phyloP scores from a whole-genome alignment of 2,329 filamentous ascomycete genomes.

The Diplodia intermedia region DNA sequence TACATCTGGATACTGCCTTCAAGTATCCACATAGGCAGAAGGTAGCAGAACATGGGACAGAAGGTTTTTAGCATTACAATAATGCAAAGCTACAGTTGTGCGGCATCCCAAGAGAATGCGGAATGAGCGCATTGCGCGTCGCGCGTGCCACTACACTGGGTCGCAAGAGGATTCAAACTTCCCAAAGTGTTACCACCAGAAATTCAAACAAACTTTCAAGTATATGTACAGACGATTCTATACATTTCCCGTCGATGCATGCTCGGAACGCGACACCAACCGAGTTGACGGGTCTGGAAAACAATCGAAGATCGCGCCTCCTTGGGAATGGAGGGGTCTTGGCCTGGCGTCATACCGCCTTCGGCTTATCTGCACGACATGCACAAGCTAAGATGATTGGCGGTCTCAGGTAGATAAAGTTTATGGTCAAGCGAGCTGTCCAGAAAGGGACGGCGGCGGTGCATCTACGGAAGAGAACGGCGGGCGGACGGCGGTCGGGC shows the following conservation, averaged over 20 bases:
- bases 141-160: not conserved
- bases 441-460: not conserved
- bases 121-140: not conserved
- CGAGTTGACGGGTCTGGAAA: too few relatives aligned
- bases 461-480: not conserved
- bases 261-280: too few relatives aligned
- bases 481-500: constrained; percentile 6
- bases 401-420: constrained; percentile 17
- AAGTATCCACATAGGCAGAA: too few relatives aligned
- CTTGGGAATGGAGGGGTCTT: constrained; percentile 2
- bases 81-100: not conserved
- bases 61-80: too few relatives aligned
- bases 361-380: not conserved
- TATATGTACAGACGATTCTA: too few relatives aligned
- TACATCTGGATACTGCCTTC: too few relatives aligned
- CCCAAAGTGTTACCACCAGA: not conserved
- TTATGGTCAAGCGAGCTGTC: not conserved
- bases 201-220: too few relatives aligned
- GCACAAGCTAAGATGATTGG: constrained; percentile 7
- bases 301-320: constrained; percentile 8
- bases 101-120: not conserved
- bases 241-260: too few relatives aligned
- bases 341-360: constrained; percentile 24
- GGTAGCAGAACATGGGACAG: too few relatives aligned
- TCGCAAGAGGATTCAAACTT: not conserved